phyloP scores from a whole-genome alignment of 495 filamentous ascomycete genomes.

The Neurospora discreta region DNA sequence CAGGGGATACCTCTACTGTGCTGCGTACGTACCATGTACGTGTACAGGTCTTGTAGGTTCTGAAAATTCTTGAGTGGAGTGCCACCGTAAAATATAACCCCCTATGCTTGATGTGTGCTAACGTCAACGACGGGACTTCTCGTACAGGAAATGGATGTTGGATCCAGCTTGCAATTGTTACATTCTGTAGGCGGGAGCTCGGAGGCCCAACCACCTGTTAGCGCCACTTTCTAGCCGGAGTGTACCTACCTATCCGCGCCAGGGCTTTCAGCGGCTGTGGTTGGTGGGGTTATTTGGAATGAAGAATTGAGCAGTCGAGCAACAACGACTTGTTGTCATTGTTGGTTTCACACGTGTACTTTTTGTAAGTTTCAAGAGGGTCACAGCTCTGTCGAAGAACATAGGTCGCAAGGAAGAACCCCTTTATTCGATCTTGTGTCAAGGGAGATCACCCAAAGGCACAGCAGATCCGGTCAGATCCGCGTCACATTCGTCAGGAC shows the following conservation, averaged over 20 bases:
- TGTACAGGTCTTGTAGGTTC: too few species aligned
- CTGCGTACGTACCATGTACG: too few species aligned
- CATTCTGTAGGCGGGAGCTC: neutral
- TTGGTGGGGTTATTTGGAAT: neutral
- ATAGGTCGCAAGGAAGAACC: neutral
- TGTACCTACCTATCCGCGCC: neutral
- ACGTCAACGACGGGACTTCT: neutral
- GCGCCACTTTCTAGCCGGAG: neutral
- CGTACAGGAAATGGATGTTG: neutral
- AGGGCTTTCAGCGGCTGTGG: neutral
- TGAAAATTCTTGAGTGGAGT: neutral
- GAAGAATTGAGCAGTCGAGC: neutral
- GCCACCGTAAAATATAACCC: neutral
- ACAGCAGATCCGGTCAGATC: neutral
- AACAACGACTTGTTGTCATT: neutral
- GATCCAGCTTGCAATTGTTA: too few species aligned
- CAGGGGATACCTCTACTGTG: neutral
- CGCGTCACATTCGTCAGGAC: neutral
- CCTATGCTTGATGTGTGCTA: neutral
- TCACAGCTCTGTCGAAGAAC: neutral
- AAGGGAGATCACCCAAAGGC: neutral
- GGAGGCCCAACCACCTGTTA: neutral
- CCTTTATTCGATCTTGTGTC: neutral
- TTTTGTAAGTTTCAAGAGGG: neutral
- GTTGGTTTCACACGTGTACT: neutral